A percentile compares a stretch with the other conserved stretches of the same genome.
These are phyloP conservation scores for Candida stauntonica DNA, from an alignment of 805 yeast species.

Conservation along the genomic window DNA sequence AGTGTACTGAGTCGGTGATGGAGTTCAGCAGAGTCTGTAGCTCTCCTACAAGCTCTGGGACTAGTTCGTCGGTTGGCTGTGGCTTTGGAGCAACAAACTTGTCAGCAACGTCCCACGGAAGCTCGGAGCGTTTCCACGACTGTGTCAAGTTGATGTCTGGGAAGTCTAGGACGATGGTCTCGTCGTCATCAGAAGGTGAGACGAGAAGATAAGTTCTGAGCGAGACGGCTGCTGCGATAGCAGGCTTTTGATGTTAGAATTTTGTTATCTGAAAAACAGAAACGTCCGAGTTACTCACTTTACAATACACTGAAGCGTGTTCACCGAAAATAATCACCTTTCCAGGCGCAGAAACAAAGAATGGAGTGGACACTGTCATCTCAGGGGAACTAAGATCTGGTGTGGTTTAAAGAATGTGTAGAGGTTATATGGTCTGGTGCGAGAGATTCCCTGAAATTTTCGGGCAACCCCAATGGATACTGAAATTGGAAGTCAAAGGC, in stretches of 20 bases:
- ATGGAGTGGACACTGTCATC: constrained; percentile 37
- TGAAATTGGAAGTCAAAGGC: no score
- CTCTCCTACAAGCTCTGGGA: constrained; percentile 51
- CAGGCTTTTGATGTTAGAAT: constrained; percentile 50
- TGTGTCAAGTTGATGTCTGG: constrained; percentile 74
- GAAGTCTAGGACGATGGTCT: constrained; percentile 60
- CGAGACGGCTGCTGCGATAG: constrained; percentile 92
- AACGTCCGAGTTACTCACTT: constrained; percentile 32
- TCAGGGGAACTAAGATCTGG: background rate
- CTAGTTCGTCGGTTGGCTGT: constrained; percentile 48
- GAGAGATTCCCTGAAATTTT: no score
- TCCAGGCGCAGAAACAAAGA: constrained; percentile 90
- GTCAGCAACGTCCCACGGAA: constrained; percentile 52
- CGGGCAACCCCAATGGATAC: no score
- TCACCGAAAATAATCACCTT: constrained; percentile 95
- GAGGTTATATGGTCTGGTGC: background rate
- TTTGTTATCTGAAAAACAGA: background rate
- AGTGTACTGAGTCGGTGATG: constrained; percentile 55
- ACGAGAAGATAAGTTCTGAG: constrained; percentile 79
- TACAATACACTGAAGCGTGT: constrained; percentile 90
- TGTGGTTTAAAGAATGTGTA: background rate
- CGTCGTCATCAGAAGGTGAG: constrained; percentile 37
- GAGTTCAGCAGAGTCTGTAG: constrained; percentile 41
- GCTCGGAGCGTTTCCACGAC: constrained; percentile 54
- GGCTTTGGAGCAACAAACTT: constrained; percentile 21